Base-by-base conservation (phyloP, 441 rosid genomes). In the Brassica hybrid region DNA sequence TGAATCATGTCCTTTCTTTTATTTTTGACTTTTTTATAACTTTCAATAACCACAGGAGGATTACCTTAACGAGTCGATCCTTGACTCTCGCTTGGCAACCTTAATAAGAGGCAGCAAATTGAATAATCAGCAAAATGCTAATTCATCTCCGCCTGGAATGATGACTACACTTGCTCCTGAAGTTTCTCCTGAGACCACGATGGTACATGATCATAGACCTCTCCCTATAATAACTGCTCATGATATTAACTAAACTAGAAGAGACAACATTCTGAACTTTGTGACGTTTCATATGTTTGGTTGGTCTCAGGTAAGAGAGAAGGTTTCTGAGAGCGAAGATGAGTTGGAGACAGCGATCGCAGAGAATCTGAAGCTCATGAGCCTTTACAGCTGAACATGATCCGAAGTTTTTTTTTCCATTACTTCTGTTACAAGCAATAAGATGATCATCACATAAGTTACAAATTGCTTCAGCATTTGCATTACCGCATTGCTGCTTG, bases 301-400 rank as follows among this genome's bases (percentile, higher is more conserved):
- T 41, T 16, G 72, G 38, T 41, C 75, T 48, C 73, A 91, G 92
- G 94, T 88, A 81, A 87, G 88, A 68, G 98, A 92, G 88, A 92
- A 90, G 85, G 80, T 90, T 74, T 90, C 89, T 3, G 99, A 90
- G 81, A 93, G 90, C 14, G 91, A 96, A 38, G 98, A 90, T 73
- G 85, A 91, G 3, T 91, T 90, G 91, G 97, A 91, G 83, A 86
- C 93, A 0, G 96, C 89, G 91, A 88, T 93, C 45, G 94, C 97
- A 2, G 95, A 95, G 84, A 90, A 89, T 87, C 92, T 59, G 17
- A 43, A 60, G 54, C 30, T 61, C 2, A 6, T 30, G 52, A 75
- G 61, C 17, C 52, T 75, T 0, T 0, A 45, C 52, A 0, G 52
- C 52, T 45, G 52, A 13, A 45, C 6, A 13, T 13, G 6, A 45